Base-by-base conservation (phyloP, 2,329 filamentous ascomycete species). In the Pleoardoris graminearum region DNA sequence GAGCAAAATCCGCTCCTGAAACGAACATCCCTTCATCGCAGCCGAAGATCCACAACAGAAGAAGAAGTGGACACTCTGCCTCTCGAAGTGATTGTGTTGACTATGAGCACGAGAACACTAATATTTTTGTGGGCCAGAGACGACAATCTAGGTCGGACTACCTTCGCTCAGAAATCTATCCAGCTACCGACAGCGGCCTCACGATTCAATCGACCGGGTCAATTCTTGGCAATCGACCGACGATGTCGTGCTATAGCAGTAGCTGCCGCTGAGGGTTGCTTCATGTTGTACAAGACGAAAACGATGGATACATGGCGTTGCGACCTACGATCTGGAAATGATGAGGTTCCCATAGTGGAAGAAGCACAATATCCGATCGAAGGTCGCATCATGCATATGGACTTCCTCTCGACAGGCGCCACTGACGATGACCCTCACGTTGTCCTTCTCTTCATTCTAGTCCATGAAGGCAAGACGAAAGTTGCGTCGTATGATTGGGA, bases 361-460 rank as follows among this genome's bases (percentile, higher is more conserved):
- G 80, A 83, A 72, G 64, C 74, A 33, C 62, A 66, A 2, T 53
- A 75, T 23, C 50, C 65, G 8, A 77, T 91, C 7, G 82, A 70
- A 42, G 67, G 85, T 7, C 91, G 90, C n/a, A 90, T 97, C 50
- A 80, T 93, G 62, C 89, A 90, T 61, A 86, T 97, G 79, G 88
- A 91, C 19, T 99, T 97, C 59, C 79, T 99, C 2, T 85, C 88
- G 53, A 89, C 91, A 7, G 80, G 82, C 55, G 88, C 88, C 11
- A 80, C 80, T 8, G 74, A 81, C 0, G 81, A 84, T 48, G 86
- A 92, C 54, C 80, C 84, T 8, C 79, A 86, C 48, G 83, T 95
- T 37, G 86, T 95, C n/a, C 79, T 97, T 3, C 76, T 96, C 10
- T 75, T 96, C 19, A 71, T 87, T 17, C 71, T 84, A 17, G 65